phyloP scores from a whole-genome alignment of 352 stramenopile species.

The Phytophthora pseudosyringae region DNA sequence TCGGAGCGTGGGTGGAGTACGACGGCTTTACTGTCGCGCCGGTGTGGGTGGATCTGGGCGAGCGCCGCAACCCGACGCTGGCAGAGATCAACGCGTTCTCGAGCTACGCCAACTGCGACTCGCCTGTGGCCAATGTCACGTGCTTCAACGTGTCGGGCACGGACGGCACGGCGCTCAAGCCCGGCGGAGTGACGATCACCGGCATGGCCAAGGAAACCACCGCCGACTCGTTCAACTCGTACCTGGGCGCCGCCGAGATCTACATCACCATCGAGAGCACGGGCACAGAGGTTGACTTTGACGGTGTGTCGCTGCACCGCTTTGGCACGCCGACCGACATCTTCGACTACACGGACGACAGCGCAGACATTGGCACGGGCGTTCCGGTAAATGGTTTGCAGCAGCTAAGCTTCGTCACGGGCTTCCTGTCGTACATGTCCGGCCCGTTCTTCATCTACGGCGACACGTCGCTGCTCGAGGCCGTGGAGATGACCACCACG shows the following conservation, averaged over 20 bases:
- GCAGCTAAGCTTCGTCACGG: constrained; percentile 64
- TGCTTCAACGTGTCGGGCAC: constrained; percentile 46
- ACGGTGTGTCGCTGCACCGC: constrained; percentile 54
- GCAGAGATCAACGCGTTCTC: constrained; percentile 60
- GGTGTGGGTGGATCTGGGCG: constrained; percentile 60
- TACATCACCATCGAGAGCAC: constrained; percentile 56
- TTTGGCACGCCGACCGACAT: constrained; percentile 50
- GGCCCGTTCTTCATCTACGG: constrained; percentile 74
- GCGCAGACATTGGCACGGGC: constrained; percentile 42
- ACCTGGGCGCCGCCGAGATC: constrained; percentile 50
- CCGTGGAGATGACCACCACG: constrained; percentile 56
- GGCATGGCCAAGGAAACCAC: constrained; percentile 54
- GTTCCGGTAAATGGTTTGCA: constrained; percentile 74
- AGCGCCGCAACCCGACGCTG: constrained; percentile 65
- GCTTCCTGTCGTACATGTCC: constrained; percentile 77
- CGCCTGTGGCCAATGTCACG: constrained; percentile 9
- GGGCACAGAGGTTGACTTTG: constrained; percentile 47
- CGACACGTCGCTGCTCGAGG: constrained; percentile 47
- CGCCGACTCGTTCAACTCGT: constrained; percentile 43
- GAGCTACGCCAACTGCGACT: constrained; percentile 63
- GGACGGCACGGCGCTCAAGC: constrained; percentile 50
- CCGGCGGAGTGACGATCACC: constrained; percentile 43
- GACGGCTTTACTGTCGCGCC: constrained; percentile 51
- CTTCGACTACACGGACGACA: constrained; percentile 34
- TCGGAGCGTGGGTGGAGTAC: constrained; percentile 75